phyloP scores from a whole-genome alignment of 768 basidiomycete genomes.

The Boletus pseudo-olivaceus region DNA sequence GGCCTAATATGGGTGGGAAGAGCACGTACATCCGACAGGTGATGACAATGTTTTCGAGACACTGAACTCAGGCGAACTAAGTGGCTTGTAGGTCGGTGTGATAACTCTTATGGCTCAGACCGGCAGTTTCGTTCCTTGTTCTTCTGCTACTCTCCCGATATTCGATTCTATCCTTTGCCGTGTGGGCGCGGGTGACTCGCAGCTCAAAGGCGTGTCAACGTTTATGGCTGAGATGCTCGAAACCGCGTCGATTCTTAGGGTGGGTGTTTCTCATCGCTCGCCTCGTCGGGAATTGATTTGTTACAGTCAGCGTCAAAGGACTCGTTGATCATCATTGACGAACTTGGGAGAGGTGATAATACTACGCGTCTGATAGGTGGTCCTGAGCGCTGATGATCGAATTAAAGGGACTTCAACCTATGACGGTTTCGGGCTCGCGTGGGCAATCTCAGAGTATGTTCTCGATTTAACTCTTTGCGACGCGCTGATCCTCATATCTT shows the following conservation, averaged over 20 bases:
- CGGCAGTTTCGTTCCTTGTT: conserved; percentile 93
- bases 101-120: conserved; percentile 95
- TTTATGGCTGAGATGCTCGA: conserved; percentile 99
- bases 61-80: background rate
- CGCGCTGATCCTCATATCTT: background rate
- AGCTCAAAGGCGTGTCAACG: conserved; percentile 95
- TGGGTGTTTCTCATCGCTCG: conserved; percentile 32
- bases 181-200: conserved; percentile 97
- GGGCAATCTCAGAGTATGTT: conserved; percentile 95
- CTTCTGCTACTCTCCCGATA: conserved; percentile 79
- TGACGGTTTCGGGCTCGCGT: conserved; percentile 96
- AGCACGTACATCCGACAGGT: conserved; percentile 95
- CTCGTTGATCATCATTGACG: conserved; percentile 96
- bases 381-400: conserved; percentile 1
- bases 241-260: conserved; percentile 90
- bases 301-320: conserved; percentile 83
- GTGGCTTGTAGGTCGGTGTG: conserved; percentile 70
- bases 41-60: background rate
- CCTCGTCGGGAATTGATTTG: background rate
- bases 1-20: conserved; percentile 99
- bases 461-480: background rate
- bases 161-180: conserved; percentile 95
- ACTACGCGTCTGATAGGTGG: background rate
- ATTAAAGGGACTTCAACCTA: conserved; percentile 85
- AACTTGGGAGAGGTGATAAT: conserved; percentile 77